Base-by-base conservation (phyloP, 257 asterid species). In the Nicotiana paniculata region DNA sequence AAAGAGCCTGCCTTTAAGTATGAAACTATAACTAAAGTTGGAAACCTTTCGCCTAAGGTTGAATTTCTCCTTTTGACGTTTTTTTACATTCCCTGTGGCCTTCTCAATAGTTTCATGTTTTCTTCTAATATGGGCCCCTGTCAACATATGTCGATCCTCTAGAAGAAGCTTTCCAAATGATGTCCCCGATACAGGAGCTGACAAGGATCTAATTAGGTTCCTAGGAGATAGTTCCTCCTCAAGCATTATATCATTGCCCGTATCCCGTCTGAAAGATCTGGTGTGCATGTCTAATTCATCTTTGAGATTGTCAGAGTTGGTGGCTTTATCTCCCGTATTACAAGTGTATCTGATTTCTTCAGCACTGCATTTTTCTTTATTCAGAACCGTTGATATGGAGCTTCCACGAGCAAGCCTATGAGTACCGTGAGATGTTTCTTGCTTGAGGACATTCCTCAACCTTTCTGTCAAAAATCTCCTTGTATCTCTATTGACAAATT, bases 101-200 rank as follows among this genome's bases (percentile, higher is more conserved):
- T 89, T 96, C 85, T 94, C 97, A 58, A 85, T 77, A 65, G 84
- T 91, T 90, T 93, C 98, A 67, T 90, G 98, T 86, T 94, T 91
- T 89, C 98, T 93, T 86, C 94, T 89, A 78, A 91, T 88, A 35
- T 92, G 95, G 55, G 91, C 97, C 72, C 96, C 98, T 17, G 93
- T 94, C 80, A 92, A 68, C 51, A 94, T 69, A 82, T 92, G 89
- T 67, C 97, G 91, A 81, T 96, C 99, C 87, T 96, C 97, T 54
- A 94, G 89, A 66, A 96, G 98, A 72, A 96, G 98, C 89, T 92
- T 94, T 76, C 98, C 98, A 48, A 96, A 94, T 35, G 98, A 92
- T 18, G 93, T 87, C 80, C 92, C 97, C 28, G 97, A 88, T 77
- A 96, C 91, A 39, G 99, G 99, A 37, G 99, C 97, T 1, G 99